These are phyloP conservation scores for Persicaria tinctoria DNA, from an alignment of 148 eudicot genomes.

Conservation along the genomic window DNA sequence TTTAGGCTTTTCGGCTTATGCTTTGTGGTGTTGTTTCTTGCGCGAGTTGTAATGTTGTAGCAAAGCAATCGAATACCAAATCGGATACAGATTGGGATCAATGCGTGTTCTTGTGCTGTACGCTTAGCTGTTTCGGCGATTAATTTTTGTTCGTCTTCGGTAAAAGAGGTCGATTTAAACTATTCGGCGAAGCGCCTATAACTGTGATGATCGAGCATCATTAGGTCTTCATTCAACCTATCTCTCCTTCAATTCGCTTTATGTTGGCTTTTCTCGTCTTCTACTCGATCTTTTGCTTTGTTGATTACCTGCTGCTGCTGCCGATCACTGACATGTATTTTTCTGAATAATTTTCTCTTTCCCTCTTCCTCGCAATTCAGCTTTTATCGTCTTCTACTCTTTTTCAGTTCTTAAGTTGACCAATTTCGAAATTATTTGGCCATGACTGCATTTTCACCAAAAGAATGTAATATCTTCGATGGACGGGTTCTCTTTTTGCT, in stretches of 20 bases:
- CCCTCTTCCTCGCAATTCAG: background rate
- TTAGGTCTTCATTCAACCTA: conserved; percentile 5
- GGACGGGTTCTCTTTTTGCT: background rate
- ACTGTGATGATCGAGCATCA: background rate
- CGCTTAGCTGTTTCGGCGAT: conserved; percentile 2
- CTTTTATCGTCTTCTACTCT: background rate
- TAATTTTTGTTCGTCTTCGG: background rate
- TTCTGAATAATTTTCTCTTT: background rate
- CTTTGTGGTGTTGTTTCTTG: background rate
- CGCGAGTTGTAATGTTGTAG: background rate
- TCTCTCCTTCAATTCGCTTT: background rate
- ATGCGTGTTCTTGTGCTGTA: background rate
- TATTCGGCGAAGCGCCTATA: background rate
- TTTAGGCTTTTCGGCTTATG: background rate
- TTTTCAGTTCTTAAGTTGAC: background rate
- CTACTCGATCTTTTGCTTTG: background rate
- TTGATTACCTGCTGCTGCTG: background rate
- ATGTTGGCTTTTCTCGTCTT: background rate
- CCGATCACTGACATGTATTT: background rate
- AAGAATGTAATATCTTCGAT: background rate
- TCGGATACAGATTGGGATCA: background rate
- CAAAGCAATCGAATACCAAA: background rate
- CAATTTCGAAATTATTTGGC: background rate
- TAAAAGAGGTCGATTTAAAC: background rate
- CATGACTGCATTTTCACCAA: background rate